Evolutionary conservation across 2,329 filamentous ascomycete species (phyloP).

Genomic region (Fusarium pseudoanthophilum): DNA sequence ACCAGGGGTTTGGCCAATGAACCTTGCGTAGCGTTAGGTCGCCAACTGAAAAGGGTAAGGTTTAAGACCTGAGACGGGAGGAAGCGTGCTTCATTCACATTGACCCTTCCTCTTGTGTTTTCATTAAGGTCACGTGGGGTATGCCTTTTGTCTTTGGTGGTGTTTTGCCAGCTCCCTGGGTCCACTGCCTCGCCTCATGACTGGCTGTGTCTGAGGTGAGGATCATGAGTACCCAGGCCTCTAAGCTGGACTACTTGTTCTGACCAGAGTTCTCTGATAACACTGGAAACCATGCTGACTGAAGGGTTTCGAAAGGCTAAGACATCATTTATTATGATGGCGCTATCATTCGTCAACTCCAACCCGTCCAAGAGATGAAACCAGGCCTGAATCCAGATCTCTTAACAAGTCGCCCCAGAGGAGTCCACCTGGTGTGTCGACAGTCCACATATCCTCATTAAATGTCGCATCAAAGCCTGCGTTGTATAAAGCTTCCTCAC

Average conservation of each 20-base stretch:
- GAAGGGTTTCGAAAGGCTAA: not conserved
- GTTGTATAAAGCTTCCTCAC: conserved; percentile 9
- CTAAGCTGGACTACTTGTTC: not conserved
- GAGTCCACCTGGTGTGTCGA: conserved; percentile 22
- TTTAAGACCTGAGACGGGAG: conserved; percentile 13
- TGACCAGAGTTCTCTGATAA: not conserved
- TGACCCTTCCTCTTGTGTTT: not conserved
- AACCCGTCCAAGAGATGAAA: conserved; percentile 45
- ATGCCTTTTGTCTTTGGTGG: not conserved
- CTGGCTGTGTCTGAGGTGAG: no score
- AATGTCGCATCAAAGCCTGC: conserved; percentile 1
- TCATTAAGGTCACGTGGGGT: conserved; percentile 9
- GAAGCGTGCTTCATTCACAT: conserved; percentile 29
- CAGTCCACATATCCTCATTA: conserved; percentile 22
- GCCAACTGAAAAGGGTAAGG: conserved; percentile 15
- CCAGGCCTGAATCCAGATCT: conserved; percentile 34
- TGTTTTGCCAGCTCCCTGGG: not conserved
- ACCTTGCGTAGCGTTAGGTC: not conserved
- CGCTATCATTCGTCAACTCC: conserved; percentile 6
- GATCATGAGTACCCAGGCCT: not conserved
- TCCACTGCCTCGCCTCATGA: not conserved
- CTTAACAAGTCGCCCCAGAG: conserved; percentile 41
- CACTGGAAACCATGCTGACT: not conserved
- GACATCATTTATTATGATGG: not conserved
- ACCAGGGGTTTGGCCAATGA: conserved; percentile 26